A percentile compares a stretch with the other conserved stretches of the same genome.
Evolutionary conservation across 192 early-diverging fungal genomes (phyloP).

Genomic region (Ambispora gerdemannii): DNA sequence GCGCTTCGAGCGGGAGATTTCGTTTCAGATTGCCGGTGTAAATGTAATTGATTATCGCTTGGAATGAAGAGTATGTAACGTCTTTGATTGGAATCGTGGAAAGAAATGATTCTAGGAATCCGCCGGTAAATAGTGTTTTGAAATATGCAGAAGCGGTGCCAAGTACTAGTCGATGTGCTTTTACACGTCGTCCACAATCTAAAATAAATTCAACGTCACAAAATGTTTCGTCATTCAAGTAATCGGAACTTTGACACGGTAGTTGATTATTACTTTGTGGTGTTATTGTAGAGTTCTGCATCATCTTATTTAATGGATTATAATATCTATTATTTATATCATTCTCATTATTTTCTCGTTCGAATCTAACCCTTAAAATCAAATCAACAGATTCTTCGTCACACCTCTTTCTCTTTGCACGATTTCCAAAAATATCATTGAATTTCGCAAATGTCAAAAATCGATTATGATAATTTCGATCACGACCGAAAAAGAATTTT

Average conservation of each 20-base stretch:
- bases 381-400: not conserved
- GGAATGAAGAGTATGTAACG: not conserved
- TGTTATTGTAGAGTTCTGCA: not conserved
- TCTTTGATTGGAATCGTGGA: not conserved
- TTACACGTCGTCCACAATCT: conserved; percentile 23
- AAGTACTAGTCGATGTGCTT: conserved; percentile 19
- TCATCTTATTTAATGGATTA: too few species aligned
- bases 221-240: conserved; percentile 11
- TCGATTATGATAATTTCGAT: not conserved
- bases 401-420: too few species aligned
- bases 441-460: not conserved
- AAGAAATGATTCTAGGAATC: not conserved
- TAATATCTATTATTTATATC: too few species aligned
- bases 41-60: conserved; percentile 1
- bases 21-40: not conserved
- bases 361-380: not conserved
- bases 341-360: not conserved
- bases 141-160: not conserved
- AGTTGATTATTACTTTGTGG: not conserved
- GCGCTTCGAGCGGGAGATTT: not conserved
- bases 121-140: conserved; percentile 13
- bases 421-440: not conserved
- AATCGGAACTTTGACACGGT: not conserved
- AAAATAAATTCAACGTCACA: conserved; percentile 16
- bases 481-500: not conserved